Evolutionary conservation across 371 early-diverging fungal species (phyloP).

Genomic region (Mucor racemosus): DNA sequence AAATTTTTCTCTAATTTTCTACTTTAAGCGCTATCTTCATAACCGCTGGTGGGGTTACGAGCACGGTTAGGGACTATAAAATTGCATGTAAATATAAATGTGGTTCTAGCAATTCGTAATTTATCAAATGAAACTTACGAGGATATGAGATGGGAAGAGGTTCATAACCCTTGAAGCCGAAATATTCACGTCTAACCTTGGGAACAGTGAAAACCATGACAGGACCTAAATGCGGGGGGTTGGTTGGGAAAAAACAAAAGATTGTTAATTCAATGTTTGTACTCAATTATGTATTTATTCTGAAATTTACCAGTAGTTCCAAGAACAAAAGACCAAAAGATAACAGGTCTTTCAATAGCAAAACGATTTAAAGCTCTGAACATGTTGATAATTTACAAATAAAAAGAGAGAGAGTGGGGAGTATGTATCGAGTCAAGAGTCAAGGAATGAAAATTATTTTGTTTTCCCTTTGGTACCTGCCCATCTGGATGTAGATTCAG

Average conservation of each 20-base stretch:
- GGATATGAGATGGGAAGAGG: conserved; percentile 52
- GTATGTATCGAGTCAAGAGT: background rate
- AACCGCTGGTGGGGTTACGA: conserved; percentile 52
- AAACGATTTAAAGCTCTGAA: conserved; percentile 42
- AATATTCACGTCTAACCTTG: conserved; percentile 51
- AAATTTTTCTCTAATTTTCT: conserved; percentile 6
- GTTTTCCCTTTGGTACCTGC: conserved; percentile 4
- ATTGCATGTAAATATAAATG: background rate
- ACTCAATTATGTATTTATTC: background rate
- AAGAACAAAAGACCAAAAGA: conserved; percentile 54
- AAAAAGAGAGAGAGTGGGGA: conserved; percentile 19
- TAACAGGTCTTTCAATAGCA: conserved; percentile 47
- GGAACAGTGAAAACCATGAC: conserved; percentile 56
- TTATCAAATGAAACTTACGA: conserved; percentile 32
- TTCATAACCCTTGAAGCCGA: conserved; percentile 53
- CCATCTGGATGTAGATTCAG: background rate
- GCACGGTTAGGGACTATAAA: conserved; percentile 49
- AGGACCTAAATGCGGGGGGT: conserved; percentile 37
- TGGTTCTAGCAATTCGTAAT: background rate
- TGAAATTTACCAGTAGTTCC: conserved; percentile 38
- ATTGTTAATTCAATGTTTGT: background rate
- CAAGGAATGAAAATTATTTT: conserved; percentile 1
- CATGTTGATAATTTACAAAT: conserved; percentile 25
- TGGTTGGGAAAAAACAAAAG: background rate
- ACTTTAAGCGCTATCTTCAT: conserved; percentile 42